A percentile compares a stretch with the other conserved stretches of the same genome.
phyloP scores from a whole-genome alignment of 2,329 filamentous ascomycete species.

The Aspergillus viridinutans region DNA sequence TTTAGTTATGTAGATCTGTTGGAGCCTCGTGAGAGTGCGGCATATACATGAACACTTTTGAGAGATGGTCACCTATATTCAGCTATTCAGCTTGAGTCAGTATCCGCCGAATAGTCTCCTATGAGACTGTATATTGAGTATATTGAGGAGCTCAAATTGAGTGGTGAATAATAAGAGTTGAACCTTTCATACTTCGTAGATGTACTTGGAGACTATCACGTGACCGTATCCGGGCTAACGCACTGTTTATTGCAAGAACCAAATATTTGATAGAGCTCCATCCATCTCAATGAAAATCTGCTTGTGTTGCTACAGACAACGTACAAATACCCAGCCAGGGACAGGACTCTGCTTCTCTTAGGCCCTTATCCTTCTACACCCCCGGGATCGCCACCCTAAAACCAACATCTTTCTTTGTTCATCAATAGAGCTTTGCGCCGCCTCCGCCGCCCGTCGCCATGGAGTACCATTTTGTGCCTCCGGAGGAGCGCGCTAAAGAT shows the following conservation, averaged over 20 bases:
- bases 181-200: background rate
- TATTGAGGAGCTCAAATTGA: background rate
- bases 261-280: constrained; percentile 16
- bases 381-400: background rate
- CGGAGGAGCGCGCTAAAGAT: constrained; percentile 58
- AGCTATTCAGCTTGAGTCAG: background rate
- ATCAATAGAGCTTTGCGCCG: background rate
- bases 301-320: background rate
- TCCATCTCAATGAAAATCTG: background rate
- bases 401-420: background rate
- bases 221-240: constrained; percentile 21
- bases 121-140: no score
- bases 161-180: background rate
- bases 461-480: constrained; percentile 63
- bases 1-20: background rate
- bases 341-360: background rate
- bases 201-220: constrained; percentile 8
- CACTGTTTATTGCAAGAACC: constrained; percentile 19
- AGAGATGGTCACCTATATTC: background rate
- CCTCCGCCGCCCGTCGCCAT: constrained; percentile 32
- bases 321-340: background rate
- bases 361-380: background rate
- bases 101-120: background rate
- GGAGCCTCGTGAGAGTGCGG: background rate
- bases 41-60: no score